Conservation (phyloP, 1,284 basidiomycete genomes). For the Fistulinella staudtii region DNA sequence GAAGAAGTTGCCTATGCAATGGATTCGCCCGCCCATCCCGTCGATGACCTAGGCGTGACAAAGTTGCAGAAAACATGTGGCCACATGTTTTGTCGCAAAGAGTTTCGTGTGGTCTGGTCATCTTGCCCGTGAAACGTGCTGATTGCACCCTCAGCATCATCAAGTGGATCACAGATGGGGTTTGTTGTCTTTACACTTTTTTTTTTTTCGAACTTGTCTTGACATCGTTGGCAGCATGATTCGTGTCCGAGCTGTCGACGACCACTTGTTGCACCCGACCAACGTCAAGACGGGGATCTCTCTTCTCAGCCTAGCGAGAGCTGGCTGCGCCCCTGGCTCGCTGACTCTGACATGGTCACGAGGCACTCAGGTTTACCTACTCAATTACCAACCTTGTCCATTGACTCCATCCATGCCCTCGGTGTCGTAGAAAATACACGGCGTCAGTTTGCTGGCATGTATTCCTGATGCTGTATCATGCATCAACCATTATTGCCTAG, state of each 20-base stretch:
- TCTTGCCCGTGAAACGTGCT: slow-evolving; percentile 6
- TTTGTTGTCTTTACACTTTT: slow-evolving; percentile 36
- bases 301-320: slow-evolving; percentile 3
- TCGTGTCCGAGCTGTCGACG: slow-evolving; percentile 62
- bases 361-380: slow-evolving; percentile 10
- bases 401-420: slow-evolving; percentile 11
- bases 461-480: slow-evolving; percentile 38
- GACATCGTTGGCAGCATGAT: slow-evolving; percentile 41
- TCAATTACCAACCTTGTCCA: slow-evolving; percentile 19
- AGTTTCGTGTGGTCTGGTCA: slow-evolving; percentile 41
- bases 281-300: slow-evolving; percentile 10
- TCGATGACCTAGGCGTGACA: slow-evolving; percentile 67
- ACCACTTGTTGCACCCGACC: slow-evolving; percentile 33
- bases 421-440: slow-evolving; percentile 19
- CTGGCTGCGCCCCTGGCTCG: slow-evolving; percentile 26
- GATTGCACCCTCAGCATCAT: slow-evolving; percentile 44
- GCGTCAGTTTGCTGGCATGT: slow-evolving; percentile 47
- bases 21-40: slow-evolving; percentile 68
- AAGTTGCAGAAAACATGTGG: slow-evolving; percentile 57
- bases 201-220: slow-evolving; percentile 5
- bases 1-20: slow-evolving; percentile 67
- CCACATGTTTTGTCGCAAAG: slow-evolving; percentile 71
- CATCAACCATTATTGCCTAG: slow-evolving; percentile 6
- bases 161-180: slow-evolving; percentile 59
- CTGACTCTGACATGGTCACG: slow-evolving; percentile 18